Conservation (phyloP, 2,329 filamentous ascomycete species). For the Stenocarpella maydis region DNA sequence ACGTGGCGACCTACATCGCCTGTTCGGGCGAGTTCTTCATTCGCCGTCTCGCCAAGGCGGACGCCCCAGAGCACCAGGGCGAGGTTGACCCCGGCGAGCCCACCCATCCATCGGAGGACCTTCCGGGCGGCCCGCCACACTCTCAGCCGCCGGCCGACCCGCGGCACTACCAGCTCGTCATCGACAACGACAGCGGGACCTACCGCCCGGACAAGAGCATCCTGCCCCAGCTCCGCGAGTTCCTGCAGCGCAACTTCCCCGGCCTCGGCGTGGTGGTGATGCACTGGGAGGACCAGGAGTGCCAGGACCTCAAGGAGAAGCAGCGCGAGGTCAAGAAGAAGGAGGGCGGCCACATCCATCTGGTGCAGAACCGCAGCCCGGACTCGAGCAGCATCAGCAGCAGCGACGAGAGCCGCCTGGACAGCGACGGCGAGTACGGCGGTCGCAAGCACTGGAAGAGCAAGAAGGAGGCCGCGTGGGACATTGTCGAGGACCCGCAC, state of each 20-base stretch:
- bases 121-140: conserved; percentile 56
- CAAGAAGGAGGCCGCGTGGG: conserved; percentile 60
- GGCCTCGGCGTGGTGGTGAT: conserved; percentile 78
- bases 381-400: conserved; percentile 60
- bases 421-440: conserved; percentile 48
- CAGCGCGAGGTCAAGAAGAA: conserved; percentile 79
- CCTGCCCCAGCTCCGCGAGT: conserved; percentile 75
- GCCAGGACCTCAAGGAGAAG: conserved; percentile 77
- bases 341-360: conserved; percentile 58
- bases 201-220: conserved; percentile 85
- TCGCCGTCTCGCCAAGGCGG: conserved; percentile 66
- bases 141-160: conserved; percentile 55
- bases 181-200: conserved; percentile 95
- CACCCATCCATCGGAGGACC: conserved; percentile 60
- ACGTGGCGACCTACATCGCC: conserved; percentile 90
- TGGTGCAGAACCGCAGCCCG: conserved; percentile 65
- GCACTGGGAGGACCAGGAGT: conserved; percentile 80
- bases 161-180: conserved; percentile 81
- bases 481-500: conserved; percentile 59
- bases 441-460: conserved; percentile 48
- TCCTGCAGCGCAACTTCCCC: conserved; percentile 77
- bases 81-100: conserved; percentile 53
- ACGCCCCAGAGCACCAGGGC: conserved; percentile 46
- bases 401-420: conserved; percentile 60
- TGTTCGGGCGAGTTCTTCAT: conserved; percentile 95